Conservation (phyloP, 176 grass and related monocot genomes). For the Carex pumila region DNA sequence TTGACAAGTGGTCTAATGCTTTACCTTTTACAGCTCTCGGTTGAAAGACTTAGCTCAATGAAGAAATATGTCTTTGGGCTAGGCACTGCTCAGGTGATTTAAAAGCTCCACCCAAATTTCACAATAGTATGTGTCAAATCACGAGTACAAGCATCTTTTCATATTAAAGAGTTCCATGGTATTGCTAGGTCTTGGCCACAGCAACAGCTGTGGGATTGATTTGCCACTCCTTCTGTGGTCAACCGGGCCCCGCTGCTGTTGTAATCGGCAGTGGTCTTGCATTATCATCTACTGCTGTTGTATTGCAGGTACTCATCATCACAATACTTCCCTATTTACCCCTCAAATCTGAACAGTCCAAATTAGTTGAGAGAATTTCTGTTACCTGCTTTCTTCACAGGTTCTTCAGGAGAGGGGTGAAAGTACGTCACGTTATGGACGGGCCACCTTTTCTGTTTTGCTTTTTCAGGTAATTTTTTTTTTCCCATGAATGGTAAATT, state of each 20-base stretch:
- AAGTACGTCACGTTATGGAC: slow-evolving; percentile 94
- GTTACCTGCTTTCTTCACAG: slow-evolving; percentile 29
- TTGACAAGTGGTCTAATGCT: neutral
- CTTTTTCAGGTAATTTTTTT: slow-evolving; percentile 78
- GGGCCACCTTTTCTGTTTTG: slow-evolving; percentile 94
- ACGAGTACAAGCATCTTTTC: slow-evolving; percentile 10
- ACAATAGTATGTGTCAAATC: slow-evolving; percentile 4
- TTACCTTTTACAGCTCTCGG: slow-evolving; percentile 66
- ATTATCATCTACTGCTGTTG: slow-evolving; percentile 94
- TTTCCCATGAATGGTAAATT: neutral
- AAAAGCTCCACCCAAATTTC: neutral
- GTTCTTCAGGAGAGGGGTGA: slow-evolving; percentile 97
- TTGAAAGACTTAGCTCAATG: slow-evolving; percentile 98
- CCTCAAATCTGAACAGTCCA: neutral
- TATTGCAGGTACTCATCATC: slow-evolving; percentile 68
- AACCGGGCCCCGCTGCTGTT: slow-evolving; percentile 81
- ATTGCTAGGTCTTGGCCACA: slow-evolving; percentile 68
- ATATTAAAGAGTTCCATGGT: neutral
- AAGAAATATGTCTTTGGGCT: slow-evolving; percentile 99
- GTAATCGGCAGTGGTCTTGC: slow-evolving; percentile 92
- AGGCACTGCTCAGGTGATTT: slow-evolving; percentile 84
- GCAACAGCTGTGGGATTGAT: slow-evolving; percentile 73
- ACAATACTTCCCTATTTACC: neutral
- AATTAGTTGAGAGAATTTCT: neutral
- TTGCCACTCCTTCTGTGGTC: slow-evolving; percentile 49